Percentiles rank a stretch among this genome's conserved stretches.
Conservation (phyloP, 371 early-diverging fungal species). For the Mortierella sp. region DNA sequence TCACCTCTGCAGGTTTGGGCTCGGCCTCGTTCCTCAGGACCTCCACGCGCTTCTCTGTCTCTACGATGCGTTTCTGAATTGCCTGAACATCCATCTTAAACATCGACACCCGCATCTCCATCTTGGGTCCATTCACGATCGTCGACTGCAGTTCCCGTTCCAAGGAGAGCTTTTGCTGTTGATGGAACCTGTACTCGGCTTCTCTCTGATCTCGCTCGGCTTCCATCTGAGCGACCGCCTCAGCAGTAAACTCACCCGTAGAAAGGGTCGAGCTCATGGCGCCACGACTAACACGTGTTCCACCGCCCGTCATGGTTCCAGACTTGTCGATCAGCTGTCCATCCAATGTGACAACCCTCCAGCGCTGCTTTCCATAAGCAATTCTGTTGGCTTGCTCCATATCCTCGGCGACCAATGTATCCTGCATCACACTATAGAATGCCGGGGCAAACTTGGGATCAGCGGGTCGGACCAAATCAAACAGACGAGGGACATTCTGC, state of each 20-base stretch:
- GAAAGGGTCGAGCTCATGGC: conserved; percentile 89
- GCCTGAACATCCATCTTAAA: conserved; percentile 82
- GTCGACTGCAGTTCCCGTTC: conserved; percentile 70
- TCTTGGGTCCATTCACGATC: conserved; percentile 69
- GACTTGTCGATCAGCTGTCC: conserved; percentile 97
- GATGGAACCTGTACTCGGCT: conserved; percentile 63
- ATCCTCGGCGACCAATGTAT: conserved; percentile 95
- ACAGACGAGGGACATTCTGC: conserved; percentile 88
- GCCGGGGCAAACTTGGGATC: conserved; percentile 84
- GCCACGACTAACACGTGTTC: conserved; percentile 78
- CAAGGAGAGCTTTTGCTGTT: conserved; percentile 63
- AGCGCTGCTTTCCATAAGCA: conserved; percentile 87
- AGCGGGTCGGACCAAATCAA: conserved; percentile 91
- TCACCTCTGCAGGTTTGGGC: conserved; percentile 63
- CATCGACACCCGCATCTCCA: conserved; percentile 78
- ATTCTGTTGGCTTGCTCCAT: conserved; percentile 94
- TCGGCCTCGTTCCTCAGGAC: conserved; percentile 64
- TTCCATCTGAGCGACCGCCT: conserved; percentile 68
- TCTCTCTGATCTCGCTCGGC: conserved; percentile 73
- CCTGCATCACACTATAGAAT: conserved; percentile 92
- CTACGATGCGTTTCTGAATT: conserved; percentile 72
- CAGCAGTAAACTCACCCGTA: conserved; percentile 71
- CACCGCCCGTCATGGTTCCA: conserved; percentile 99
- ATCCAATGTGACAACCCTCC: conserved; percentile 97
- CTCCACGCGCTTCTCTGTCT: conserved; percentile 69